Evolutionary conservation across 345 rosid genomes (phyloP).

Genomic region (Hibiscus syriacus): DNA sequence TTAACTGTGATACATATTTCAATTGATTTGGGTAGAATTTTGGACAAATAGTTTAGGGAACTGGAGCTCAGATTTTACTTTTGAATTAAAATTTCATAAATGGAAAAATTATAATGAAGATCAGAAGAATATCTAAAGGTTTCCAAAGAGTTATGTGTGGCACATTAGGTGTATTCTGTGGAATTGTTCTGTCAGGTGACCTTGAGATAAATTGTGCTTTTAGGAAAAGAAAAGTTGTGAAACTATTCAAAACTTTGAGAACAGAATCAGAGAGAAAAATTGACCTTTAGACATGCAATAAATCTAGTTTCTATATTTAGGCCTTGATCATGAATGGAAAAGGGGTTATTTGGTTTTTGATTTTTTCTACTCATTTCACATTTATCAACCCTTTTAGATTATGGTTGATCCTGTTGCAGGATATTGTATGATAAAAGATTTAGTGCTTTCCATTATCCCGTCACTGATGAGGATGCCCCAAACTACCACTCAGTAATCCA

Average conservation of each 20-base stretch:
- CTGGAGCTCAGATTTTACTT: background rate
- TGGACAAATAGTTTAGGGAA: background rate
- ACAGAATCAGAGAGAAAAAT: background rate
- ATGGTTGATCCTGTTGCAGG: constrained; percentile 33
- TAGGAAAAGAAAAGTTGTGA: background rate
- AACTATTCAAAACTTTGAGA: background rate
- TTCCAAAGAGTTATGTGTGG: background rate
- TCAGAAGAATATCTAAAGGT: background rate
- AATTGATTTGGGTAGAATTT: background rate
- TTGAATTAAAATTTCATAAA: background rate
- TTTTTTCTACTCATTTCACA: background rate
- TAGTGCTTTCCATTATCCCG: constrained; percentile 89
- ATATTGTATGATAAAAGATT: constrained; percentile 83
- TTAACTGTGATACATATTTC: background rate
- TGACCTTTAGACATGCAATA: background rate
- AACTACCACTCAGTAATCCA: constrained; percentile 80
- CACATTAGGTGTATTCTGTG: background rate
- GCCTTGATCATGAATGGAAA: background rate
- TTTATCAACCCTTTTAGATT: background rate
- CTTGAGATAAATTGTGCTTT: background rate
- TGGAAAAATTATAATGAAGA: background rate
- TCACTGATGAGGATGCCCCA: constrained; percentile 94
- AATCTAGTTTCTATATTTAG: background rate
- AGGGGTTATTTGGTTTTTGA: background rate
- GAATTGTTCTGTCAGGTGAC: background rate